Percentiles rank a stretch among this genome's conserved stretches.
phyloP scores from a whole-genome alignment of 2,329 filamentous ascomycete species.

The Fusarium praegraminearum region DNA sequence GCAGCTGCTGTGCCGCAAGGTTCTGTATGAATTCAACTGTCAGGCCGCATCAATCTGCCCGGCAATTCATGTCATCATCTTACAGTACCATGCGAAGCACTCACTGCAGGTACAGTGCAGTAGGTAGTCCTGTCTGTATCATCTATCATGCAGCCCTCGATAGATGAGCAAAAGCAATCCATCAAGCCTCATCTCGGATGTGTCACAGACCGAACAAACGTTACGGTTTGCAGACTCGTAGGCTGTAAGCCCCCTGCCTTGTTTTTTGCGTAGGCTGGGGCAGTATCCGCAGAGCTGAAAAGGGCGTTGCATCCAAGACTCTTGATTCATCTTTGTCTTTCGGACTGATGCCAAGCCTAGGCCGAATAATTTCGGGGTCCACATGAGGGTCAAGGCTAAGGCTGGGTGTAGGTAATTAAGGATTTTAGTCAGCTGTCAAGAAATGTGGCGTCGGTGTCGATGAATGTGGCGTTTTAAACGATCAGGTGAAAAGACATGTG shows the following conservation, averaged over 20 bases:
- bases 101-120: background rate
- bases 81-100: background rate
- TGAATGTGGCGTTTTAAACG: background rate
- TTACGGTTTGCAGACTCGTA: background rate
- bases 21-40: slow-evolving; percentile 11
- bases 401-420: background rate
- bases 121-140: background rate
- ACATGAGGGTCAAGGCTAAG: slow-evolving; percentile 12
- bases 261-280: slow-evolving; percentile 3
- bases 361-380: slow-evolving; percentile 45
- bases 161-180: slow-evolving; percentile 41
- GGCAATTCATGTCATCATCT: slow-evolving; percentile 22
- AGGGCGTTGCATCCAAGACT: slow-evolving; percentile 39
- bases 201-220: slow-evolving; percentile 24
- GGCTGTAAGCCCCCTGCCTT: slow-evolving; percentile 13
- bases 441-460: slow-evolving; percentile 18
- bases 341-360: slow-evolving; percentile 28
- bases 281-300: slow-evolving; percentile 45
- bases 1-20: slow-evolving; percentile 17
- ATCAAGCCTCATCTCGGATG: slow-evolving; percentile 43
- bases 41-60: slow-evolving; percentile 35
- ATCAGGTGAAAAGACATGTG: slow-evolving; percentile 35
- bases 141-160: slow-evolving; percentile 10
- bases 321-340: slow-evolving; percentile 34
- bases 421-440: slow-evolving; percentile 1